Evolutionary conservation across 1,284 basidiomycete genomes (phyloP), one percentile per base, ranked within the genome.

Genomic region (Hortiboletus rubellus): DNA sequence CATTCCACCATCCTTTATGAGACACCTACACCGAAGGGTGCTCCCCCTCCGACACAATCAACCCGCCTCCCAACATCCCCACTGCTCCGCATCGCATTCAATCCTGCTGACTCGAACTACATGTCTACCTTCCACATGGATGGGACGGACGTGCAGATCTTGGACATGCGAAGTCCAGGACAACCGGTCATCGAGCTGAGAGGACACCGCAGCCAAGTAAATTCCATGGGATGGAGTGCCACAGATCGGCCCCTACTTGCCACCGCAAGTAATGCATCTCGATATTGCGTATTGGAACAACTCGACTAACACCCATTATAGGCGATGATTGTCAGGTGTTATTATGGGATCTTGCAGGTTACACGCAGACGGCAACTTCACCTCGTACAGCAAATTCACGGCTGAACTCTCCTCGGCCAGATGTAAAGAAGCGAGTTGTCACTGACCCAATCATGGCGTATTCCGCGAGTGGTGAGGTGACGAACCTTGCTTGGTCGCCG

Each of bases 1-100:
- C 97, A 99, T 74, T 98, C 95, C 9, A 99, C 97, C 3, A 99
- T 99, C 66, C 82, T 99, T 46, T 99, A 98, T 74, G 97, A 99
- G 77, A 95, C 95, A 0, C 89, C 93, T 3, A 81, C 86, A 11
- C 87, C 89, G 1, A 90, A 90, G 72, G 84, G 84, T 64, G 76
- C 82, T 3, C 80, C 82, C 17, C 82, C 82, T 5, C 72, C 79
- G n/a, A 84, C 83, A 31, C 76, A 82, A 22, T 82, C 84, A 12
- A 69, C 84, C 12, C 82, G 89, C 14, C 89, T 89, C 15, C 83
- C 85, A 12, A 91, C 92, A 4, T 86, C 91, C 1, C 91, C 94
- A 1, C 77, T 97, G 40, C 78, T 95, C 8, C 79, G 92, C 37
- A 90, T 95, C 56, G 89, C 88, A 31, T 95, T 94, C 76, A 93